Evolutionary conservation across 371 early-diverging fungal species (phyloP).

Genomic region (Mortierella sp.): DNA sequence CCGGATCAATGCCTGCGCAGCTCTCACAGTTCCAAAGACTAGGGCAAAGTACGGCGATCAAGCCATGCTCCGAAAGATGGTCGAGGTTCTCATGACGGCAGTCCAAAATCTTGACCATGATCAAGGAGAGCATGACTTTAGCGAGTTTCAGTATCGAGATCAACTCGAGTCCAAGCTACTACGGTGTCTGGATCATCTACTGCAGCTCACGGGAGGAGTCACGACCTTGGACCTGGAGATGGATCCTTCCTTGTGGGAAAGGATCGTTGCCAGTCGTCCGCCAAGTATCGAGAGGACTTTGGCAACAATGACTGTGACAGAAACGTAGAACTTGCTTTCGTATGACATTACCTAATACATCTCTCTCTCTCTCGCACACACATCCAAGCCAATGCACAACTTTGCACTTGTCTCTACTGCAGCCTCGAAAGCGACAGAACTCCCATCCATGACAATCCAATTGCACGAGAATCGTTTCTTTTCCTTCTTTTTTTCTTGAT

Average conservation of each 20-base stretch:
- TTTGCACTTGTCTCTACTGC: no score
- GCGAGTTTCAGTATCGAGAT: slow-evolving; percentile 70
- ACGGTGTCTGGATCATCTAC: slow-evolving; percentile 40
- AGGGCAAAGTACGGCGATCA: slow-evolving; percentile 63
- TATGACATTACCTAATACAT: no score
- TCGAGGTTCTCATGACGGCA: slow-evolving; percentile 57
- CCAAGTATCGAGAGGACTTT: no score
- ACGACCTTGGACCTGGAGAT: slow-evolving; percentile 23
- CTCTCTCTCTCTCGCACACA: no score
- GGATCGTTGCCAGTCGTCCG: slow-evolving; percentile 40
- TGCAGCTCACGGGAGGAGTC: slow-evolving; percentile 37
- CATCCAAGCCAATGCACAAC: no score
- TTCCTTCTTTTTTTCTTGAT: no score
- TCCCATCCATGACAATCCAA: no score
- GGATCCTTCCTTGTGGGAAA: slow-evolving; percentile 21
- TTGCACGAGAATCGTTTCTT: no score
- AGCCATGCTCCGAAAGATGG: slow-evolving; percentile 52
- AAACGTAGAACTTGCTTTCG: no score
- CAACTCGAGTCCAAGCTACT: slow-evolving; percentile 67
- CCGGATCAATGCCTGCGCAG: slow-evolving; percentile 80
- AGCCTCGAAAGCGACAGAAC: no score
- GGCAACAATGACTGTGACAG: no score
- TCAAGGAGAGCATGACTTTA: slow-evolving; percentile 63
- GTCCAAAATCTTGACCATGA: slow-evolving; percentile 56
- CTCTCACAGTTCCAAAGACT: slow-evolving; percentile 63